These are phyloP conservation scores for Lentinula novae-zelandiae DNA, from an alignment of 1,284 basidiomycete species.

Conservation along the genomic window DNA sequence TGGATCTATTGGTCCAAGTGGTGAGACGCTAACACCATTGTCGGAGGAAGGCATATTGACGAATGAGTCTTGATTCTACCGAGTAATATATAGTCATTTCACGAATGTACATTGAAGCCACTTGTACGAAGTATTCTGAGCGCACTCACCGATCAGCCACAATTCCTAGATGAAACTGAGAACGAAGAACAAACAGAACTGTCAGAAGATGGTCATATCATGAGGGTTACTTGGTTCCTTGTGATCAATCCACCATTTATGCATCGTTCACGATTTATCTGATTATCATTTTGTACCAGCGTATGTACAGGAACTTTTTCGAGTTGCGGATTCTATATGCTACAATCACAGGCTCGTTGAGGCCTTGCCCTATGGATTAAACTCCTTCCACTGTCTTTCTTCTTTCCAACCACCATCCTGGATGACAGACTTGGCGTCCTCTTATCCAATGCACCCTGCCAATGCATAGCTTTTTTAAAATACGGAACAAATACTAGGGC, in stretches of 20 bases:
- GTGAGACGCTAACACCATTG: constrained; percentile 25
- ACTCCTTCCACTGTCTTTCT: background rate
- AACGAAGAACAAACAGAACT: too few species aligned
- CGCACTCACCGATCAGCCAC: too few species aligned
- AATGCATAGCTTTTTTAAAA: constrained; percentile 13
- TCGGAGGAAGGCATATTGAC: background rate
- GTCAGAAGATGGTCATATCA: too few species aligned
- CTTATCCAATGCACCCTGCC: constrained; percentile 15
- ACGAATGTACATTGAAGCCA: too few species aligned
- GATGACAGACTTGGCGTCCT: constrained; percentile 15
- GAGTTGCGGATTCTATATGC: background rate
- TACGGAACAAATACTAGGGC: constrained; percentile 20
- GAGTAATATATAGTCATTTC: too few species aligned
- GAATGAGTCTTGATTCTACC: background rate
- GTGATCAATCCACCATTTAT: too few species aligned
- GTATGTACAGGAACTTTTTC: too few species aligned
- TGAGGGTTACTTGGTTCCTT: too few species aligned
- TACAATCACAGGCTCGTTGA: constrained; percentile 37
- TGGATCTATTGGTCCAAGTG: constrained; percentile 54
- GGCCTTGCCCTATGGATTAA: constrained; percentile 27
- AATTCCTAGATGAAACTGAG: too few species aligned
- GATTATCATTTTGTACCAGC: too few species aligned
- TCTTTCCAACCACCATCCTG: constrained; percentile 11
- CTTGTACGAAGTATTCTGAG: too few species aligned
- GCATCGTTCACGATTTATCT: too few species aligned